phyloP scores from a whole-genome alignment of 371 early-diverging fungal species.

The Furculomyces boomerangus region DNA sequence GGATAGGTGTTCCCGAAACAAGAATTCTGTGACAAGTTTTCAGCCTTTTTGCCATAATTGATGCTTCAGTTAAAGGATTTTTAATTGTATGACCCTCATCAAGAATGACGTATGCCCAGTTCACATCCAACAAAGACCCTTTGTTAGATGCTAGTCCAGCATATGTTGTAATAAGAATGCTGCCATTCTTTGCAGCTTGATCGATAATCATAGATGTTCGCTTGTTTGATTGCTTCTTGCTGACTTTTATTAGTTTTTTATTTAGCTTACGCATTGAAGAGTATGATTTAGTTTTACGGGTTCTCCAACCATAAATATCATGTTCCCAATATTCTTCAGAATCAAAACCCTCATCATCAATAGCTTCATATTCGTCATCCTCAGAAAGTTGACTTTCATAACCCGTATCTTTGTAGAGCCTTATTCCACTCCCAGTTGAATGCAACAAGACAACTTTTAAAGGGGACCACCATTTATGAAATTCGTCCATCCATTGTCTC shows the following conservation, averaged over 20 bases:
- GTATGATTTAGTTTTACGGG: conserved; percentile 15
- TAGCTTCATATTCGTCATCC: background rate
- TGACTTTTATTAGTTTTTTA: conserved; percentile 9
- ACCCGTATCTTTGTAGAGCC: background rate
- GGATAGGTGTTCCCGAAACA: conserved; percentile 95
- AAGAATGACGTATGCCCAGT: conserved; percentile 82
- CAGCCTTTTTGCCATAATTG: conserved; percentile 68
- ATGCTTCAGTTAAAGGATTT: conserved; percentile 84
- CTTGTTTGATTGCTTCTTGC: background rate
- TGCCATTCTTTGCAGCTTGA: conserved; percentile 32
- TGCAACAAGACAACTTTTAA: conserved; percentile 77
- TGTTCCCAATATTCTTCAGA: conserved; percentile 21
- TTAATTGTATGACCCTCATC: conserved; percentile 98
- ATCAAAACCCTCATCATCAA: background rate
- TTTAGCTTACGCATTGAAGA: conserved; percentile 7
- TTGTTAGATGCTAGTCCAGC: conserved; percentile 57
- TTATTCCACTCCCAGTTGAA: conserved; percentile 56
- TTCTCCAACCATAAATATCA: conserved; percentile 20
- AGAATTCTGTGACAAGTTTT: conserved; percentile 76
- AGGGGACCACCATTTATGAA: conserved; percentile 93
- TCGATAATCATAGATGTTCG: conserved; percentile 23
- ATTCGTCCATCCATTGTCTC: conserved; percentile 91
- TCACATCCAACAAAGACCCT: conserved; percentile 35
- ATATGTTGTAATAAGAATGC: conserved; percentile 76
- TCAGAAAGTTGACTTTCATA: background rate